These are phyloP conservation scores for Olyra latifolia DNA, from an alignment of 176 grass and related monocot species.

Conservation along the genomic window DNA sequence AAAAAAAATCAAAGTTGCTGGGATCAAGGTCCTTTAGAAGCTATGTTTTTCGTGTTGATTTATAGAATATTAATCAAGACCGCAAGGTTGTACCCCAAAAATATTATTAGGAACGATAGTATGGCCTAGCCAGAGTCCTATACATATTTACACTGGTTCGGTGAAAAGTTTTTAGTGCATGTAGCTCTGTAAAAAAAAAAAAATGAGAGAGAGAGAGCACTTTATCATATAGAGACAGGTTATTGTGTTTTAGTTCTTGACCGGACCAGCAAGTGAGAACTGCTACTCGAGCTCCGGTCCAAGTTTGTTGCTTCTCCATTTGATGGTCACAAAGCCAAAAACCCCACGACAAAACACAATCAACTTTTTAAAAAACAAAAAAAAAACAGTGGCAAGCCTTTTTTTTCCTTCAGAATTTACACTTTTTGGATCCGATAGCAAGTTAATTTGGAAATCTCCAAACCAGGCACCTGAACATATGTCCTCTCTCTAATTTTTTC, in stretches of 20 bases:
- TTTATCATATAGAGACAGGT: slow-evolving; percentile 7
- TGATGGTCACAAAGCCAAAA: slow-evolving; percentile 26
- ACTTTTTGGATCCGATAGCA: neutral
- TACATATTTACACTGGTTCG: neutral
- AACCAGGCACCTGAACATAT: neutral
- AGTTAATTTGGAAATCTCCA: slow-evolving; percentile 1
- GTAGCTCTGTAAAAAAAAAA: neutral
- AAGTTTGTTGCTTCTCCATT: slow-evolving; percentile 39
- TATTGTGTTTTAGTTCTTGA: slow-evolving; percentile 29
- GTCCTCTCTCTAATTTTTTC: neutral
- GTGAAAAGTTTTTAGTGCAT: neutral
- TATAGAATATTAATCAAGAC: neutral
- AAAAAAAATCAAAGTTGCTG: neutral
- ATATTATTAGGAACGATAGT: too few relatives aligned
- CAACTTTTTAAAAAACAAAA: slow-evolving; percentile 24
- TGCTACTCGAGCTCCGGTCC: slow-evolving; percentile 33
- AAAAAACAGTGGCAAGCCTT: neutral
- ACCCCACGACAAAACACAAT: neutral
- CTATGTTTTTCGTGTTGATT: neutral
- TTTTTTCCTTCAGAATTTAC: neutral
- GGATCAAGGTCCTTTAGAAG: neutral
- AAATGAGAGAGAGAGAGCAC: neutral
- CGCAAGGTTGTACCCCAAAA: too few relatives aligned
- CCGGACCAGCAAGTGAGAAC: neutral
- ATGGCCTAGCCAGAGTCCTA: too few relatives aligned